Base-by-base conservation (phyloP, 345 rosid genomes). In the Citrus glauca region DNA sequence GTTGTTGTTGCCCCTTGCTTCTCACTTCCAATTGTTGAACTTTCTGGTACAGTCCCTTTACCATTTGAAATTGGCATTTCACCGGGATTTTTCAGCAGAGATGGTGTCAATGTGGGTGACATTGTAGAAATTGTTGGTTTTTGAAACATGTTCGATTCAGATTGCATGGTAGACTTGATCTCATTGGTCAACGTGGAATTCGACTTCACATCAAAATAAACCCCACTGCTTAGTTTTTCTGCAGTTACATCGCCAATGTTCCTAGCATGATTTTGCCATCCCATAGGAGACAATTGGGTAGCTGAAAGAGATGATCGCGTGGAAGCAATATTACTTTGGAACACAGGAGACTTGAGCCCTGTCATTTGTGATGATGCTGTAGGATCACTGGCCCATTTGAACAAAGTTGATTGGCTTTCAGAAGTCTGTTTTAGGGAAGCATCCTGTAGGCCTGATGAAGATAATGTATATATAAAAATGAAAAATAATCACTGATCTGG, bases 371-470 rank as follows among this genome's bases (percentile, higher is more conserved):
- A 82, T 38, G 82, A 71, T 5, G 64, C 66, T 22, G 81, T 79
- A 69, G 84, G 53, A 50, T 74, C 86, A 72, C 81, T 81, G 77
- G 68, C 85, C 84, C 81, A 78, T 82, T 70, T 84, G 72, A 86
- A 86, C 27, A 56, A 80, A 65, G 80, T 78, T 78, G 88, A 64
- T 75, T 81, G 88, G 79, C 77, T 82, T 72, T 80, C 85, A 74
- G 84, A 82, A 40, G 80, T 73, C 81, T 78, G 86, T 79, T 81
- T 80, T 38, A 70, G 82, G 66, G 81, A 69, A 59, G 84, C 75
- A 79, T 74, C 81, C 81, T 67, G 84, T 72, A 67, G 66, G 63
- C 87, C 94, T 89, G 90, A 83, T 53, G 71, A 79, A 71, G 84
- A 61, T 50, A 69, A 78, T 20, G 74, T 53, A 69, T 28, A 79